phyloP scores from a whole-genome alignment of 2,329 filamentous ascomycete species.

The Xylaria sp. region DNA sequence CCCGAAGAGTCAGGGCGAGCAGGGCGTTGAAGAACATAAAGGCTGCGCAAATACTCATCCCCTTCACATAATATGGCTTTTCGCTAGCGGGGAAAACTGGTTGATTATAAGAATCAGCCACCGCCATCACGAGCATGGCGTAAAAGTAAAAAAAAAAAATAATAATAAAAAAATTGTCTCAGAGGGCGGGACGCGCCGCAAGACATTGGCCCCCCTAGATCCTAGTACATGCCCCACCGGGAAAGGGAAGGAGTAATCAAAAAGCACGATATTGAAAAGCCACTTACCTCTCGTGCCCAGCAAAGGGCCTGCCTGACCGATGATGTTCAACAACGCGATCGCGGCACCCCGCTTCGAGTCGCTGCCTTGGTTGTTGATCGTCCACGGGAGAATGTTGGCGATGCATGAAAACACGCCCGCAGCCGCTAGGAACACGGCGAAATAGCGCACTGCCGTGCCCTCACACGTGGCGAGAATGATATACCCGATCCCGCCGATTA shows the following conservation, averaged over 20 bases:
- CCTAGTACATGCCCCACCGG: not conserved
- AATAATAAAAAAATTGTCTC: too few relatives aligned
- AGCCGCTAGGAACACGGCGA: constrained; percentile 56
- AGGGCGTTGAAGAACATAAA: constrained; percentile 51
- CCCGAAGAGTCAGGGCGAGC: constrained; percentile 42
- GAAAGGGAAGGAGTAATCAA: not conserved
- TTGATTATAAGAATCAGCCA: not conserved
- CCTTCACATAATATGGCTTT: constrained; percentile 46
- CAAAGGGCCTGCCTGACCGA: constrained; percentile 66
- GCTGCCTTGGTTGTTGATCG: constrained; percentile 69
- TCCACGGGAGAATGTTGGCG: constrained; percentile 72
- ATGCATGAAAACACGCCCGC: constrained; percentile 71
- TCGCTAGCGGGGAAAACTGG: constrained; percentile 57
- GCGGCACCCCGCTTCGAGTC: constrained; percentile 69
- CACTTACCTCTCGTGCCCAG: constrained; percentile 59
- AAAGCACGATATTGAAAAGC: not conserved
- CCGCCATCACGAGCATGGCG: not conserved
- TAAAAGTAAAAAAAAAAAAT: not conserved
- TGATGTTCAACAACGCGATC: constrained; percentile 65
- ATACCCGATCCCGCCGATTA: constrained; percentile 67
- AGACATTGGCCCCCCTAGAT: not conserved
- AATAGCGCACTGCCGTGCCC: constrained; percentile 46
- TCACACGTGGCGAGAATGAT: constrained; percentile 64
- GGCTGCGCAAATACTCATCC: constrained; percentile 36
- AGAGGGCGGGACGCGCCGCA: not conserved